phyloP scores from a whole-genome alignment of 805 yeast species.

The Candida piceae region DNA sequence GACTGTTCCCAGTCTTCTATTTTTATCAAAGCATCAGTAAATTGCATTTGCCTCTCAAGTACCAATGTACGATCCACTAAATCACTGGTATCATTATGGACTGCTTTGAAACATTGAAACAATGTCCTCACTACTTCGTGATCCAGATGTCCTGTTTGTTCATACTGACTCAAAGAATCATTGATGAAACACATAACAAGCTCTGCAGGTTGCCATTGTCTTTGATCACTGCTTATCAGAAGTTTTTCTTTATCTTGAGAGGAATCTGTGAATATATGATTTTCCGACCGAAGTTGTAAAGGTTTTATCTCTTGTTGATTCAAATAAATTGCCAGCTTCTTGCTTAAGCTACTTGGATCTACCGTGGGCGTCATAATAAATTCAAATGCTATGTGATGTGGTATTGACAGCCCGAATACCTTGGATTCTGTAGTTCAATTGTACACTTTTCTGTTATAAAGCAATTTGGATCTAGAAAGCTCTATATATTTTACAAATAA shows the following conservation, averaged over 20 bases:
- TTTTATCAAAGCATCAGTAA: background rate
- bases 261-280: background rate
- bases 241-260: background rate
- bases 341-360: background rate
- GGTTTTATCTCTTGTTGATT: background rate
- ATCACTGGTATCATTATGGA: slow-evolving; percentile 1
- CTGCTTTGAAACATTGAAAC: slow-evolving; percentile 9
- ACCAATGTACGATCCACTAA: background rate
- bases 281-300: background rate
- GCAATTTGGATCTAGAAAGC: too few relatives aligned
- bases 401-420: too few relatives aligned
- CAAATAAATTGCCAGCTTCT: background rate
- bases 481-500: too few relatives aligned
- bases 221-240: too few relatives aligned
- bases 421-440: too few relatives aligned
- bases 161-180: slow-evolving; percentile 4
- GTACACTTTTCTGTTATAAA: too few relatives aligned
- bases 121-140: slow-evolving; percentile 3
- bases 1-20: background rate
- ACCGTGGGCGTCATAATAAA: background rate
- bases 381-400: too few relatives aligned
- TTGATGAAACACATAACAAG: slow-evolving; percentile 8
- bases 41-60: background rate
- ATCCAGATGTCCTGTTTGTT: slow-evolving; percentile 1
- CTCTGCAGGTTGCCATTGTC: slow-evolving; percentile 2